These are phyloP conservation scores for Globisporangium rhizosaccharum DNA, from an alignment of 352 stramenopile species.

Conservation along the genomic window DNA sequence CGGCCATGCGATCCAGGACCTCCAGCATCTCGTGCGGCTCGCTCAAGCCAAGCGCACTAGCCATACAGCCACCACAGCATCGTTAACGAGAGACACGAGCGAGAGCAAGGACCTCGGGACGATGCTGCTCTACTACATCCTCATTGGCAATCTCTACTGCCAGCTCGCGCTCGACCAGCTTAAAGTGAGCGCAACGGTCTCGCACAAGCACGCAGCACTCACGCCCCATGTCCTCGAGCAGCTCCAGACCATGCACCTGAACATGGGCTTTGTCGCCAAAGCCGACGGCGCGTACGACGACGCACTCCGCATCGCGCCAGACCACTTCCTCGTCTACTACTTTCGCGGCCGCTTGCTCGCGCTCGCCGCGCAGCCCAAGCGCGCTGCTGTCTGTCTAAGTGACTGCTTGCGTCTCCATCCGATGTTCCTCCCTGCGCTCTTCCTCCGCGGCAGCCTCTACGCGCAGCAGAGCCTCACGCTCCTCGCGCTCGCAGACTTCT, in stretches of 20 bases:
- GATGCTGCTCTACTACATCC: constrained; percentile 27
- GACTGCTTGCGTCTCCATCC: constrained; percentile 27
- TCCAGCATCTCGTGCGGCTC: constrained; percentile 25
- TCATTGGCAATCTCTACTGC: constrained; percentile 58
- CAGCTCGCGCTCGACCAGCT: constrained; percentile 46
- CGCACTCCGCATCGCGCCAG: constrained; percentile 19
- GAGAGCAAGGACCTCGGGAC: constrained; percentile 17
- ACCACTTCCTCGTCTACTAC: constrained; percentile 42
- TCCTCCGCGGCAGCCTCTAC: constrained; percentile 49
- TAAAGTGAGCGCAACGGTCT: constrained; percentile 18
- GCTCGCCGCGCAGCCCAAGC: constrained; percentile 25
- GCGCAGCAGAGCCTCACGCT: constrained; percentile 42
- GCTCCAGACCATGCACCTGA: constrained; percentile 21
- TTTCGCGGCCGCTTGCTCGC: constrained; percentile 39
- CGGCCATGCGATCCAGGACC: constrained; percentile 41
- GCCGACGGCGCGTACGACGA: constrained; percentile 31
- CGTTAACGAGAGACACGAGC: not conserved
- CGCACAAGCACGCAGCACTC: constrained; percentile 21
- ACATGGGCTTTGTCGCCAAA: constrained; percentile 23
- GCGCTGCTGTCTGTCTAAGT: constrained; percentile 24
- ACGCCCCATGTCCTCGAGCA: constrained; percentile 21
- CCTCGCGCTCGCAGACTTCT: constrained; percentile 48
- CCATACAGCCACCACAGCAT: not conserved
- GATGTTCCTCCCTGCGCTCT: constrained; percentile 45
- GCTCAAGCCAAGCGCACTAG: constrained; percentile 14